Evolutionary conservation across 2,329 filamentous ascomycete species (phyloP).

Genomic region (Chaetomium sp.): DNA sequence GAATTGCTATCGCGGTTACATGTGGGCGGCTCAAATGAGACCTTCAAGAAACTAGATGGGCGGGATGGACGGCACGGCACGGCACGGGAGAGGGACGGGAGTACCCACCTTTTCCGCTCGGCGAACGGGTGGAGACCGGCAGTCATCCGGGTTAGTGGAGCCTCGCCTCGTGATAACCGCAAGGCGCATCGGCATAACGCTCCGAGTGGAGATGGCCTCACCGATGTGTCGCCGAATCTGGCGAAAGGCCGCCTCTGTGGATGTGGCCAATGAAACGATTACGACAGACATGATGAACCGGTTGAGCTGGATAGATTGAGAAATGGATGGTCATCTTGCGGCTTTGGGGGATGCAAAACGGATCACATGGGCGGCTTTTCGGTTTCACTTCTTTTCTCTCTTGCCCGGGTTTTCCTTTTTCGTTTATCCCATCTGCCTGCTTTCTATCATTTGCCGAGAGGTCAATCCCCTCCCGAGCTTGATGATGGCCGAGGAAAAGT

Average conservation of each 20-base stretch:
- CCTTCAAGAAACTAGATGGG: constrained; percentile 11
- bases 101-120: constrained; percentile 18
- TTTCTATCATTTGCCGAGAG: neutral
- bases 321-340: constrained; percentile 14
- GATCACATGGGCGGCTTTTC: constrained; percentile 1
- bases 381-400: neutral
- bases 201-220: constrained; percentile 9
- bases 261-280: constrained; percentile 1
- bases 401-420: neutral
- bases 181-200: neutral
- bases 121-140: constrained; percentile 8
- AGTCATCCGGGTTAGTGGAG: constrained; percentile 10
- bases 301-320: constrained; percentile 23
- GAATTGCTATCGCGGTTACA: constrained; percentile 10
- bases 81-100: constrained; percentile 28
- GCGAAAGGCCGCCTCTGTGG: neutral
- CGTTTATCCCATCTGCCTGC: neutral
- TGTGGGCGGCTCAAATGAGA: constrained; percentile 2
- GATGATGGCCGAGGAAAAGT: neutral
- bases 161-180: neutral
- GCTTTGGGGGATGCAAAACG: constrained; percentile 9
- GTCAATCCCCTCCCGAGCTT: neutral
- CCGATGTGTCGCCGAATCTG: constrained; percentile 9
- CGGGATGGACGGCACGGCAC: constrained; percentile 24
- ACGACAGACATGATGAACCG: constrained; percentile 15